Percentiles rank a stretch among this genome's conserved stretches.
Evolutionary conservation across 164 flowering plant species (phyloP).

Genomic region (Akebia trifoliata): DNA sequence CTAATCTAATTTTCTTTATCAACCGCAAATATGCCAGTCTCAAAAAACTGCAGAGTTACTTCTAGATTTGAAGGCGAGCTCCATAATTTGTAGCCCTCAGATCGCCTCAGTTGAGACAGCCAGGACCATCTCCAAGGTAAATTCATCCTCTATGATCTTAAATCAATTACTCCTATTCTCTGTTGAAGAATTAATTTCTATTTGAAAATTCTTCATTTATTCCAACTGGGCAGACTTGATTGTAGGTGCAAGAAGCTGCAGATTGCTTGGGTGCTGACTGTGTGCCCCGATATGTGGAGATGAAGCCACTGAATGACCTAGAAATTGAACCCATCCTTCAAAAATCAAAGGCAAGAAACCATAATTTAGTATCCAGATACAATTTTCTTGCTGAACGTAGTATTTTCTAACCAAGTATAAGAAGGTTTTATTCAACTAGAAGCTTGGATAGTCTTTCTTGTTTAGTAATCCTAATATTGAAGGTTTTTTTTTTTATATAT

Average conservation of each 20-base stretch:
- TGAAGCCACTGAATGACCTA: constrained; percentile 57
- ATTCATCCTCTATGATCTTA: constrained; percentile 5
- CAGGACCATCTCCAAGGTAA: constrained; percentile 56
- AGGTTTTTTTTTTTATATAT: background rate
- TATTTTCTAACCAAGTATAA: constrained; percentile 1
- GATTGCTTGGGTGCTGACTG: constrained; percentile 86
- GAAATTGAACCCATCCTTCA: constrained; percentile 43
- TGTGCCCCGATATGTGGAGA: constrained; percentile 75
- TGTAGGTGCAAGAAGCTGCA: constrained; percentile 95
- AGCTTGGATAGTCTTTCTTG: too few species aligned
- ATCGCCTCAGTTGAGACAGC: constrained; percentile 64
- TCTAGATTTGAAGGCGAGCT: constrained; percentile 67
- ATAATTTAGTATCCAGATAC: background rate
- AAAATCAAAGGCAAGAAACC: constrained; percentile 38
- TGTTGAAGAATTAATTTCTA: background rate
- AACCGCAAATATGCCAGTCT: constrained; percentile 39
- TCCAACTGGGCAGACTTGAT: constrained; percentile 9
- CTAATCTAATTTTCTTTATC: constrained; percentile 13
- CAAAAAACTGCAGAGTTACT: constrained; percentile 94
- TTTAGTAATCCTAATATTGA: background rate
- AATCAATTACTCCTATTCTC: background rate
- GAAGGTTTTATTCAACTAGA: too few species aligned
- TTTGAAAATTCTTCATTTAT: constrained; percentile 3
- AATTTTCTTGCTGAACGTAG: background rate
- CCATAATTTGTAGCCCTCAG: constrained; percentile 56